A percentile compares a stretch with the other conserved stretches of the same genome.
These are phyloP conservation scores for Alectoria sarmentosa DNA, from an alignment of 495 filamentous ascomycete genomes.

Conservation along the genomic window DNA sequence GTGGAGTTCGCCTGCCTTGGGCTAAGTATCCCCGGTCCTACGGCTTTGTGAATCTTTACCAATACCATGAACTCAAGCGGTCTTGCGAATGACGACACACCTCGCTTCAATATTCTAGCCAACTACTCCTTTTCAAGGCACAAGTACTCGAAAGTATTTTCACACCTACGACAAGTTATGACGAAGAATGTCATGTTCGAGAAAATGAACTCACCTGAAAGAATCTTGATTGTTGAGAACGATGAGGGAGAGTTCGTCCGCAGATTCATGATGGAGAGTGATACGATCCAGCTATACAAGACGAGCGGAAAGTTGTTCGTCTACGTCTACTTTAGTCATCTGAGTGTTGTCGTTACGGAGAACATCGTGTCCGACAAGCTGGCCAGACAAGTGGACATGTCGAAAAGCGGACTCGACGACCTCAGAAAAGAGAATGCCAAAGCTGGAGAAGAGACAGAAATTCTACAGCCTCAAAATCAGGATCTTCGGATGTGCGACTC, in stretches of 20 bases:
- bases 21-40: conserved; percentile 95
- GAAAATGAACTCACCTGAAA: conserved; percentile 97
- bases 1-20: too few species aligned
- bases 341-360: conserved; percentile 96
- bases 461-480: too few species aligned
- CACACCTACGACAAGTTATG: conserved; percentile 94
- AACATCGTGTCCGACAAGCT: conserved; percentile 99
- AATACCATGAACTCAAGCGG: conserved; percentile 67
- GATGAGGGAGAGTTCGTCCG: conserved; percentile 98
- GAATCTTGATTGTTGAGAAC: conserved; percentile 98
- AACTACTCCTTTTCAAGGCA: conserved; percentile 94
- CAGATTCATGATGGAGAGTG: conserved; percentile 98
- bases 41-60: conserved; percentile 98
- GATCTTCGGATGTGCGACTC: too few species aligned
- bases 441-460: too few species aligned
- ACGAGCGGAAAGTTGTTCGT: conserved; percentile 96
- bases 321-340: conserved; percentile 96
- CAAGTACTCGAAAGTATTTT: conserved; percentile 89
- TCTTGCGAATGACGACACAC: conserved; percentile 69
- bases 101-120: conserved; percentile 70
- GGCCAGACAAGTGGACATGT: conserved; percentile 87
- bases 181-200: conserved; percentile 99
- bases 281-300: conserved; percentile 99
- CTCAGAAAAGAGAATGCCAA: too few species aligned
- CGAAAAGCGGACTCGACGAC: too few species aligned